Evolutionary conservation across 2,329 filamentous ascomycete species (phyloP), one percentile per base, ranked within the genome.

Genomic region (Botryosphaeria dothidea): DNA sequence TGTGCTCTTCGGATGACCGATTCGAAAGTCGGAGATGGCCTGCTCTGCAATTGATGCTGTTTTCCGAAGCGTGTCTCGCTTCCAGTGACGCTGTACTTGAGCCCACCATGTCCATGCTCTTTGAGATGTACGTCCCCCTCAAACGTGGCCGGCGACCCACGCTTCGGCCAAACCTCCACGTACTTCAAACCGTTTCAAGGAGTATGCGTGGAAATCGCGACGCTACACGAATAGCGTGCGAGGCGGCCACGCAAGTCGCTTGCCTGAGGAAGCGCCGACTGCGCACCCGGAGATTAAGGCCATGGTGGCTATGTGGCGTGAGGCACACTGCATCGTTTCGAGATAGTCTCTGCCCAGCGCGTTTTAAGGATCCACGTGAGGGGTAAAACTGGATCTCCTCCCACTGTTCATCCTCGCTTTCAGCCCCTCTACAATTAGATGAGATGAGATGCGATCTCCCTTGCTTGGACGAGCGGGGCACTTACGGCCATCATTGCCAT

Each of bases 311-410:
- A 9, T 19, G 41, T 60, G 56, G 56, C 56, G 56, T 60, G 56
- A 60, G 56, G 38, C 56, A 60, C 56, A 60, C 56, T 60, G 46
- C 38, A 60, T 31, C 56, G 56, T 60, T 29, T 60, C n/a, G 56
- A 34, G 56, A 15, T 38, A 25, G 27, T 23, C n/a, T 19, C 31
- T 11, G 25, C 27, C 25, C 38, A 52, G 38, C 19, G 21, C 38
- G 56, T 13, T 17, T 38, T 31, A 1, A 4, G 38, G 19, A 23
- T 25, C 41, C 41, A 45, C 38, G 25, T 60, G 56, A 60, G 56
- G 41, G 38, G 56, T 60, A 46, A 60, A 58, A 60, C n/a, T 60
- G 56, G 41, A 46, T 25, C 56, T 15, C n/a, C n/a, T 9, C n/a
- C 25, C 13, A 46, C 41, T 21, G 27, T n/a, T n/a, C 17, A 15